Conservation (phyloP, 2,329 filamentous ascomycete genomes). For the Herpotrichia juniperi region DNA sequence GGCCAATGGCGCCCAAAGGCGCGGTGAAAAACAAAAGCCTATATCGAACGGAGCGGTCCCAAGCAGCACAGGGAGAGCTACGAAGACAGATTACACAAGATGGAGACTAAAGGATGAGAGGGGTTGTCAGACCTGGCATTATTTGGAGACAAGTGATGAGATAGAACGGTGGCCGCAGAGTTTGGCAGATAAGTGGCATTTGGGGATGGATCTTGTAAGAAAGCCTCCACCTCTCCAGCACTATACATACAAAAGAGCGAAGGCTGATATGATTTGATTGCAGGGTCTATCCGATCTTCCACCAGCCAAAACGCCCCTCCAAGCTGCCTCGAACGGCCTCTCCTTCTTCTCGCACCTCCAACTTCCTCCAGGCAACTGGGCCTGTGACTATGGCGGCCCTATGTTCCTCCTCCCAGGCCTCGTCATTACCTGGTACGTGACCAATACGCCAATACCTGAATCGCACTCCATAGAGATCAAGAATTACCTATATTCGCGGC, state of each 20-base stretch:
- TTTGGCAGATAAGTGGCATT: conserved; percentile 84
- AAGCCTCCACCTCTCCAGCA: not conserved
- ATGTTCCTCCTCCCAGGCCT: conserved; percentile 93
- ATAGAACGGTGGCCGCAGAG: conserved; percentile 82
- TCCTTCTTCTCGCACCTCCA: conserved; percentile 90
- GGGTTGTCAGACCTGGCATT: conserved; percentile 93
- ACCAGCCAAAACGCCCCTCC: conserved; percentile 72
- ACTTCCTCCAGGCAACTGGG: conserved; percentile 90
- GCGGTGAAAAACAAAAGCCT: conserved; percentile 5
- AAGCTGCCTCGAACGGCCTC: conserved; percentile 82
- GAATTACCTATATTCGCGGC: conserved; percentile 86
- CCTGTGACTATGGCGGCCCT: conserved; percentile 94
- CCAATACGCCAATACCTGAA: conserved; percentile 82
- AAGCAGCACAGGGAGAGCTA: conserved; percentile 13
- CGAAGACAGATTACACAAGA: conserved; percentile 75
- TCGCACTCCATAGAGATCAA: conserved; percentile 86
- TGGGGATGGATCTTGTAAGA: conserved; percentile 78
- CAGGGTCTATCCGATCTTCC: conserved; percentile 78
- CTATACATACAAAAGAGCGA: not conserved
- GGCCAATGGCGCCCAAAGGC: conserved; percentile 26
- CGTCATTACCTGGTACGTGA: conserved; percentile 86
- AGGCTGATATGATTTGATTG: conserved; percentile 1
- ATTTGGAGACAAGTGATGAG: conserved; percentile 75
- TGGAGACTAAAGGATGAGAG: conserved; percentile 86
- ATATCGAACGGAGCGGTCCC: conserved; percentile 11